Evolutionary conservation across 176 grass and related monocot species (phyloP).

Genomic region (Ensete ventricosum): DNA sequence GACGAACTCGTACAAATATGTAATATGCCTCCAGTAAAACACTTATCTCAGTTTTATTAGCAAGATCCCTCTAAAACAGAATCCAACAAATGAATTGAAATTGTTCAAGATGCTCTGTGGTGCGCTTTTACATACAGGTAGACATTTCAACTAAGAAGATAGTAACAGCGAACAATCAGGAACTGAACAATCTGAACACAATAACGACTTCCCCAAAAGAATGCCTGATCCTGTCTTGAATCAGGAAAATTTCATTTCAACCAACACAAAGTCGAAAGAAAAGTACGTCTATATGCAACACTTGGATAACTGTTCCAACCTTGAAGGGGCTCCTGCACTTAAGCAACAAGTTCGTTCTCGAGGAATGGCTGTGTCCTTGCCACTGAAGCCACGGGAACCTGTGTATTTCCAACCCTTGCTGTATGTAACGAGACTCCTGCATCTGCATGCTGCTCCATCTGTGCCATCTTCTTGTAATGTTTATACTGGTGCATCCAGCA

Average conservation of each 20-base stretch:
- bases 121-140: background rate
- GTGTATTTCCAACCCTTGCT: constrained; percentile 52
- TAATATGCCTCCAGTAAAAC: constrained; percentile 7
- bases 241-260: background rate
- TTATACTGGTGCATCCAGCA: constrained; percentile 31
- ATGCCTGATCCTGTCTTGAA: background rate
- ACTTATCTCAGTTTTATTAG: constrained; percentile 62
- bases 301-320: background rate
- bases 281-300: constrained; percentile 13
- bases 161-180: background rate
- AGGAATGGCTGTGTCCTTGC: constrained; percentile 66
- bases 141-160: background rate
- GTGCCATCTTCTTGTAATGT: constrained; percentile 35
- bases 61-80: constrained; percentile 35
- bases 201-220: background rate
- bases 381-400: constrained; percentile 45
- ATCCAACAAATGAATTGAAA: constrained; percentile 36
- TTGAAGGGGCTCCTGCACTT: constrained; percentile 7
- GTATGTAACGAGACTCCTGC: constrained; percentile 60
- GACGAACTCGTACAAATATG: background rate
- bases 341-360: constrained; percentile 60
- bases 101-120: background rate
- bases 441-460: constrained; percentile 62
- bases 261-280: background rate
- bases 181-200: background rate